phyloP scores from a whole-genome alignment of 2,329 filamentous ascomycete species.

The Penicillium hordei region DNA sequence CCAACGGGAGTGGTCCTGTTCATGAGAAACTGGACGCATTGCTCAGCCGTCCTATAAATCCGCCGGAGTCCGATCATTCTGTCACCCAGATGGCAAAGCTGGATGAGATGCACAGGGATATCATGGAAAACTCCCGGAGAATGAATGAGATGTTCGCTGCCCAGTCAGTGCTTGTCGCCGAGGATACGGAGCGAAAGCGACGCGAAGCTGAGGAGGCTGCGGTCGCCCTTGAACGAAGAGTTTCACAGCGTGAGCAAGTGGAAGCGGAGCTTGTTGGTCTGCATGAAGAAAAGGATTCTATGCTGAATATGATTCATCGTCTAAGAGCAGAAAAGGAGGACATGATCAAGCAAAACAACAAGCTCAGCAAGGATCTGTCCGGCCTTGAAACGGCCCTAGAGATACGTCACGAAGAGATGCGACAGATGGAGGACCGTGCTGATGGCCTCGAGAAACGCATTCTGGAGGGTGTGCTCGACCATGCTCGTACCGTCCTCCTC shows the following conservation, averaged over 20 bases:
- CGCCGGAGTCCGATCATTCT: slow-evolving; percentile 64
- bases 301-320: slow-evolving; percentile 56
- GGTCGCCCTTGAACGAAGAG: slow-evolving; percentile 74
- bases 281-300: slow-evolving; percentile 61
- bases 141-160: slow-evolving; percentile 67
- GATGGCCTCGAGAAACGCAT: slow-evolving; percentile 89
- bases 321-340: slow-evolving; percentile 59
- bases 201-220: slow-evolving; percentile 77
- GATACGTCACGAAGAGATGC: slow-evolving; percentile 85
- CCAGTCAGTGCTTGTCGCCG: slow-evolving; percentile 55
- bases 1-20: slow-evolving; percentile 30
- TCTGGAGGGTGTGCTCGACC: slow-evolving; percentile 91
- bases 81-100: slow-evolving; percentile 76
- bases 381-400: slow-evolving; percentile 86
- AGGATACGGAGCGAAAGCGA: slow-evolving; percentile 77
- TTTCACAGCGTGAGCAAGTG: slow-evolving; percentile 64
- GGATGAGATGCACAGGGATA: slow-evolving; percentile 84
- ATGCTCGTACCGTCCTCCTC: slow-evolving; percentile 79
- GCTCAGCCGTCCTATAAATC: slow-evolving; percentile 57
- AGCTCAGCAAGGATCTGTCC: slow-evolving; percentile 80
- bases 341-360: slow-evolving; percentile 73
- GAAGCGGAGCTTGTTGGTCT: slow-evolving; percentile 53
- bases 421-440: slow-evolving; percentile 84
- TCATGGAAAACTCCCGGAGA: slow-evolving; percentile 78
- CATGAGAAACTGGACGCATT: slow-evolving; percentile 37